Base-by-base conservation (phyloP, 2,329 filamentous ascomycete genomes). In the Colletotrichum camelliae region DNA sequence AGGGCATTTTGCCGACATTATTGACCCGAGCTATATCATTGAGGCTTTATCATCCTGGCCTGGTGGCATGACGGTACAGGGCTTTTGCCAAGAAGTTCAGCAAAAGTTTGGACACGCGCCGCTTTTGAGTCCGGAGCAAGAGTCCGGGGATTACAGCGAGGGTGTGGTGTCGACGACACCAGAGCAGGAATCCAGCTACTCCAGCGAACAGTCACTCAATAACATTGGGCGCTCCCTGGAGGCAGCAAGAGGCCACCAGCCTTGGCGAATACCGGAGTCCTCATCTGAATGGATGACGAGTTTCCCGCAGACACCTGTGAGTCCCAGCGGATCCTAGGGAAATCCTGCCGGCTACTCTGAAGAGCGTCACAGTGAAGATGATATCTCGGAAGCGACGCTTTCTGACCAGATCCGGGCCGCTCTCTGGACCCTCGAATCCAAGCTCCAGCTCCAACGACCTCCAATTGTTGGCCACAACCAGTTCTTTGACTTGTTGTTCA, bases 391-490 rank as follows among this genome's bases (percentile, higher is more conserved):
- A n/a, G 18, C 31, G n/a, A 55, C 21, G 16, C 72, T 72, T 7
- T 4, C 12, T 5, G 10, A 72, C 1, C 15, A 37, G 27, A 21
- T 69, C 13, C 21, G 27, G n/a, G 21, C 35, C 24, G 60, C 58
- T 3, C 58, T 75, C 13, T 6, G 31, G 4, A 35, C 12, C 7
- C 39, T 67, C 1, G 81, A 87, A 57, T 18, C 37, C 8, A 80
- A 76, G 24, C 77, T 88, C 3, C 81, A 81, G 61, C 37, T 39
- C 2, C 79, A 78, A 15, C 77, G 75, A 3, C 85, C 83, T 0
- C 78, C 91, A 1, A 79, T 94, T 1, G 87, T 94, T 4, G 92
- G 92, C 0, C 92, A 94, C 83, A 94, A 94, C 78, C 86, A 91
- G 74, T 91, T 94, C 77, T 88, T 89, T 2, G 92, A 94, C 78